A percentile compares a stretch with the other conserved stretches of the same genome.
These are phyloP conservation scores for Trichosporon faecale DNA, from an alignment of 1,284 basidiomycete species.

Conservation along the genomic window DNA sequence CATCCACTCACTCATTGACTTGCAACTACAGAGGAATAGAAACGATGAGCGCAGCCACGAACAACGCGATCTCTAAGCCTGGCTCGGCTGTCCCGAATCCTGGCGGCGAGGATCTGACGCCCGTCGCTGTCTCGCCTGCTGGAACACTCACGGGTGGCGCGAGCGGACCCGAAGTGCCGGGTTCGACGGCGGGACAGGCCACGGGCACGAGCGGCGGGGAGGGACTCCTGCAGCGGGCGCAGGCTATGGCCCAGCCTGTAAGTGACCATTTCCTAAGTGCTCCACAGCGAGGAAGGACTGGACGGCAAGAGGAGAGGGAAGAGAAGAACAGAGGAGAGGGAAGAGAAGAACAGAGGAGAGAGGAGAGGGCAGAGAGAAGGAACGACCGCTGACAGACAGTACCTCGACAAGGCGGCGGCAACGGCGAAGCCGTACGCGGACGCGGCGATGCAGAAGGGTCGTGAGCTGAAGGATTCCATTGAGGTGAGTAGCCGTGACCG, in stretches of 20 bases:
- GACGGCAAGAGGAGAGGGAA: too few relatives aligned
- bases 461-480: slow-evolving; percentile 42
- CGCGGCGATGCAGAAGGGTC: slow-evolving; percentile 42
- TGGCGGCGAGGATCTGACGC: background rate
- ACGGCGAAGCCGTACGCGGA: slow-evolving; percentile 42
- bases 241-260: slow-evolving; percentile 11
- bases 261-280: background rate
- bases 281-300: too few relatives aligned
- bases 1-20: too few relatives aligned
- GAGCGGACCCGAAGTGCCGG: background rate
- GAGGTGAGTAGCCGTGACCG: slow-evolving; percentile 31
- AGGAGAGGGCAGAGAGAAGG: too few relatives aligned
- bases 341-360: too few relatives aligned
- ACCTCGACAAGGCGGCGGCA: slow-evolving; percentile 35
- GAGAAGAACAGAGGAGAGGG: too few relatives aligned
- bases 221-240: slow-evolving; percentile 3
- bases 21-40: too few relatives aligned
- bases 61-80: background rate
- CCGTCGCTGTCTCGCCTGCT: background rate
- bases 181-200: background rate
- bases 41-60: background rate
- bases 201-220: background rate
- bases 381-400: slow-evolving; percentile 27
- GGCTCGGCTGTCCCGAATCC: background rate
- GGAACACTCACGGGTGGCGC: background rate